Evolutionary conservation across 108 stramenopile species (phyloP).

Genomic region (Seminavis robusta): DNA sequence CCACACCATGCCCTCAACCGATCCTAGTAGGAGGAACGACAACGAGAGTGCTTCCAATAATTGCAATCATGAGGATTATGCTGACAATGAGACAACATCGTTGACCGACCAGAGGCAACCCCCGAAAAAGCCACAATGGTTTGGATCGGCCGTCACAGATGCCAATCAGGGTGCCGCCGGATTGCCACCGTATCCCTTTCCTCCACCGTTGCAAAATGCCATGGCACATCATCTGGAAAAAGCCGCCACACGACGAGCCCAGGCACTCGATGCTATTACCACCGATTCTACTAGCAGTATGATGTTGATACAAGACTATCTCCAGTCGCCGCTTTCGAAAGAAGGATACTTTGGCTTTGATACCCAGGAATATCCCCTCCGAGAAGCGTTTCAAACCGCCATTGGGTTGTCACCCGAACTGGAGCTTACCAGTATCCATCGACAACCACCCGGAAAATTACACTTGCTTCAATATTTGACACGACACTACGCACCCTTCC

Average conservation of each 20-base stretch:
- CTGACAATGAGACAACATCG: too few relatives aligned
- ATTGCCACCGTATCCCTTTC: slow-evolving; percentile 56
- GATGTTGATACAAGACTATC: slow-evolving; percentile 8
- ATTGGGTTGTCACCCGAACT: slow-evolving; percentile 20
- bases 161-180: slow-evolving; percentile 32
- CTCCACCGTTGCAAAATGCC: slow-evolving; percentile 27
- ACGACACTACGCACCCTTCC: slow-evolving; percentile 21
- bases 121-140: too few relatives aligned
- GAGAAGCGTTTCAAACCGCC: slow-evolving; percentile 20
- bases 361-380: slow-evolving; percentile 14
- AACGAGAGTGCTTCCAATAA: too few relatives aligned
- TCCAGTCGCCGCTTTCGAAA: slow-evolving; percentile 1
- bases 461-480: slow-evolving; percentile 30
- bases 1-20: too few relatives aligned
- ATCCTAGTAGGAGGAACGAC: too few relatives aligned
- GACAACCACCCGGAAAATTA: slow-evolving; percentile 23
- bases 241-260: slow-evolving; percentile 24
- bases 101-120: too few relatives aligned
- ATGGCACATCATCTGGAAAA: slow-evolving; percentile 61
- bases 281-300: slow-evolving; percentile 8
- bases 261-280: slow-evolving; percentile 39
- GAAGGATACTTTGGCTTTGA: slow-evolving; percentile 41
- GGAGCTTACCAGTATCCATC: slow-evolving; percentile 38
- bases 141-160: slow-evolving; percentile 42
- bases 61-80: too few relatives aligned